phyloP scores from a whole-genome alignment of 2,329 filamentous ascomycete genomes.

The Tolypocladium endophyticum region DNA sequence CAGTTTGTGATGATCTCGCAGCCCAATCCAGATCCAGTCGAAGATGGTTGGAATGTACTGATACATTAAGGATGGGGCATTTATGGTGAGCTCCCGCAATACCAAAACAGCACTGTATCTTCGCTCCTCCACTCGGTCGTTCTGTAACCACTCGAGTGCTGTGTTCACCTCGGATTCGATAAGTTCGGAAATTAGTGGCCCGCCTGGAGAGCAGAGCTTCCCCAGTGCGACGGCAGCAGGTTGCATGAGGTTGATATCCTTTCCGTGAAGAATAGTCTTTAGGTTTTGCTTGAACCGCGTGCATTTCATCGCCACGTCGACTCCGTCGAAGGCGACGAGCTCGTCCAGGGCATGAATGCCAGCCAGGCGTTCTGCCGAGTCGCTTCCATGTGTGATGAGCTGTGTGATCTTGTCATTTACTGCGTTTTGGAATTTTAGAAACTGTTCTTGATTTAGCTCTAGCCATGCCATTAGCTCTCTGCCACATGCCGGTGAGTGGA shows the following conservation, averaged over 20 bases:
- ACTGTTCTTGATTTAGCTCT: conserved; percentile 75
- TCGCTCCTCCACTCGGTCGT: conserved; percentile 84
- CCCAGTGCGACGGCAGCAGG: conserved; percentile 82
- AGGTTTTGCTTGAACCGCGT: conserved; percentile 89
- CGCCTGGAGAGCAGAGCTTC: conserved; percentile 82
- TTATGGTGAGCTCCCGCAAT: conserved; percentile 79
- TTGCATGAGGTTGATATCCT: conserved; percentile 84
- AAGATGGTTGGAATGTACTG: conserved; percentile 91
- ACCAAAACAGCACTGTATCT: conserved; percentile 89
- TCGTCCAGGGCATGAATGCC: conserved; percentile 87
- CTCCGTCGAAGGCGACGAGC: conserved; percentile 90
- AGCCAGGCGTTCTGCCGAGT: conserved; percentile 79
- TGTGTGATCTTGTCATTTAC: conserved; percentile 47
- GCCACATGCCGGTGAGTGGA: conserved; percentile 40
- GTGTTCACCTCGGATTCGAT: conserved; percentile 96
- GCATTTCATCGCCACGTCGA: conserved; percentile 87
- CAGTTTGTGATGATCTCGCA: conserved; percentile 80
- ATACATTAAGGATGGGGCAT: conserved; percentile 92
- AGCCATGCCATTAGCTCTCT: conserved; percentile 28
- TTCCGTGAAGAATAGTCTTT: conserved; percentile 76
- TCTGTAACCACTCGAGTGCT: conserved; percentile 94
- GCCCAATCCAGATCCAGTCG: conserved; percentile 89
- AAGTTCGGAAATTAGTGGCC: conserved; percentile 85
- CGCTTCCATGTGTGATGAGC: conserved; percentile 74
- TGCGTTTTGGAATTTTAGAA: conserved; percentile 46